These are phyloP conservation scores for Arthroderma sp. DNA, from an alignment of 2,329 filamentous ascomycete genomes.

Conservation along the genomic window DNA sequence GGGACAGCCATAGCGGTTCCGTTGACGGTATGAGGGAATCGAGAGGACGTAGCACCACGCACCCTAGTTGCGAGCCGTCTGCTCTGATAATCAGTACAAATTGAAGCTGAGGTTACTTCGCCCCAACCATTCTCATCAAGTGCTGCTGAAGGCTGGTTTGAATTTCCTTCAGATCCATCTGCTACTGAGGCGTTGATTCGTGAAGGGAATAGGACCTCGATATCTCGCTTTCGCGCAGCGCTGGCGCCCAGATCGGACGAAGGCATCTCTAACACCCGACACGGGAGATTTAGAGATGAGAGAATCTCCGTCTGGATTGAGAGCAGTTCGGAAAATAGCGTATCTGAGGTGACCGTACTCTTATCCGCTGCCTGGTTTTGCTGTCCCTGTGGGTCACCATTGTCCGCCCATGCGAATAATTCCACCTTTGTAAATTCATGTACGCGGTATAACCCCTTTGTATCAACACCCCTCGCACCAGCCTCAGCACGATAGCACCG, in stretches of 20 bases:
- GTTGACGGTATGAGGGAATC: constrained; percentile 82
- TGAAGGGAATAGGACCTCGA: constrained; percentile 88
- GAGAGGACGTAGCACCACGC: constrained; percentile 37
- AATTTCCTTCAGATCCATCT: background rate
- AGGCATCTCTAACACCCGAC: constrained; percentile 88
- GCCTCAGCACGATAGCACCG: constrained; percentile 95
- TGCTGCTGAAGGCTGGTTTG: background rate
- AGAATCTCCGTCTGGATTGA: constrained; percentile 78
- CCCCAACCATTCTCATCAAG: constrained; percentile 53
- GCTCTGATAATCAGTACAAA: constrained; percentile 91
- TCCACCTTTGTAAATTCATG: constrained; percentile 99
- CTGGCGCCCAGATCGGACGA: constrained; percentile 76
- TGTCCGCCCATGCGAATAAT: constrained; percentile 77
- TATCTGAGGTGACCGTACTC: constrained; percentile 17
- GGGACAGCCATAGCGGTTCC: constrained; percentile 89
- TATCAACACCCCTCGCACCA: constrained; percentile 75
- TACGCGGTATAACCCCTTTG: constrained; percentile 88
- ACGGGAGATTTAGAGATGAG: constrained; percentile 61
- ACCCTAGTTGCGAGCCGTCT: constrained; percentile 66
- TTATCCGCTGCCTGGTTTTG: constrained; percentile 3
- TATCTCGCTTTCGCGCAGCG: constrained; percentile 75
- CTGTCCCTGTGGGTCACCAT: background rate
- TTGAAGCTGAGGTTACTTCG: constrained; percentile 78
- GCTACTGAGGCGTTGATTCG: constrained; percentile 14
- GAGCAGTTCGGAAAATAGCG: constrained; percentile 72